These are phyloP conservation scores for Brachypodium distachyon DNA, from an alignment of 202 grass and related monocot genomes.

Conservation along the genomic window DNA sequence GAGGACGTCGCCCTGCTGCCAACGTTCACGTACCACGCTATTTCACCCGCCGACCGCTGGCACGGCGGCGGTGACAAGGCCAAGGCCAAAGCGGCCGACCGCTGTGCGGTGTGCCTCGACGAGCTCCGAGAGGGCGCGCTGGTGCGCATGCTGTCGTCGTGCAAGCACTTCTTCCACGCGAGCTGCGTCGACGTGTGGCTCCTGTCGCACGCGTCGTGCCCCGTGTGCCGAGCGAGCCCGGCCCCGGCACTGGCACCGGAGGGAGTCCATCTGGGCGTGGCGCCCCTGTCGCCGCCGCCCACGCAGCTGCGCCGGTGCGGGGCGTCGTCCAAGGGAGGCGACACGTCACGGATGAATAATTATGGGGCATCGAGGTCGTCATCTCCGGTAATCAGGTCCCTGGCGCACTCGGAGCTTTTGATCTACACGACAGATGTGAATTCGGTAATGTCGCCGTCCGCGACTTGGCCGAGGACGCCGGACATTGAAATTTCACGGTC, in stretches of 20 bases:
- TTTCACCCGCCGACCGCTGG: neutral
- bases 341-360: neutral
- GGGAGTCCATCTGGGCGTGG: conserved; percentile 6
- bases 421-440: neutral
- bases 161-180: conserved; percentile 68
- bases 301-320: conserved; percentile 25
- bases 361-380: neutral
- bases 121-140: conserved; percentile 34
- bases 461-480: neutral
- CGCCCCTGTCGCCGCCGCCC: conserved; percentile 33
- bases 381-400: neutral
- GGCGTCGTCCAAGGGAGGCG: neutral
- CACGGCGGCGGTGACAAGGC: neutral
- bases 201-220: conserved; percentile 36
- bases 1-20: conserved; percentile 36
- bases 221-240: conserved; percentile 31
- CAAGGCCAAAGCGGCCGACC: neutral
- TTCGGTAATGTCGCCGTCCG: neutral
- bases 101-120: conserved; percentile 49
- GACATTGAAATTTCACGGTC: neutral
- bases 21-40: conserved; percentile 28
- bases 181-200: conserved; percentile 60
- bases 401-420: neutral
- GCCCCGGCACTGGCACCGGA: no score
- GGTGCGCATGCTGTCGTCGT: conserved; percentile 44